A percentile compares a stretch with the other conserved stretches of the same genome.
phyloP scores from a whole-genome alignment of 2,329 filamentous ascomycete genomes.

The Claviceps paspali region DNA sequence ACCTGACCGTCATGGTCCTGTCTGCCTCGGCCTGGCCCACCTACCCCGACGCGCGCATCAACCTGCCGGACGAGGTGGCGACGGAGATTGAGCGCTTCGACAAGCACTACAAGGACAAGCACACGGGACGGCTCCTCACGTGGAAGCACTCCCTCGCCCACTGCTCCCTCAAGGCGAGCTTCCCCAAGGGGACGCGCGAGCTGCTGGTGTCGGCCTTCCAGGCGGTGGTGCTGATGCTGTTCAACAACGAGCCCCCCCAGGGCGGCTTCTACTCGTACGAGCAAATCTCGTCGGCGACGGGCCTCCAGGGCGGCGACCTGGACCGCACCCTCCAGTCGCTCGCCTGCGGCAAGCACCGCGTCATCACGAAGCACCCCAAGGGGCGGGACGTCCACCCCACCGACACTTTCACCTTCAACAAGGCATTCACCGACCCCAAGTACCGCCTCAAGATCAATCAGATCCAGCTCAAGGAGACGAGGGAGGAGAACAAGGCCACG shows the following conservation, averaged over 20 bases:
- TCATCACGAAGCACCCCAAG: constrained; percentile 73
- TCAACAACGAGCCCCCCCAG: constrained; percentile 52
- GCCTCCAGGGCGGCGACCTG: constrained; percentile 62
- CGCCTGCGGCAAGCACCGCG: constrained; percentile 76
- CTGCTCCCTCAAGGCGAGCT: constrained; percentile 69
- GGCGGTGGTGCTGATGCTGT: constrained; percentile 76
- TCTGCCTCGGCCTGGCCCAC: constrained; percentile 86
- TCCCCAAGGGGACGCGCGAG: constrained; percentile 70
- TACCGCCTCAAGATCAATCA: constrained; percentile 97
- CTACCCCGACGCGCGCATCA: constrained; percentile 60
- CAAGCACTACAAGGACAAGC: constrained; percentile 72
- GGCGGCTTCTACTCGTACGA: constrained; percentile 57
- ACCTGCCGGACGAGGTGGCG: constrained; percentile 60
- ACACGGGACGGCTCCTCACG: constrained; percentile 69
- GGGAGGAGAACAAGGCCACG: constrained; percentile 85
- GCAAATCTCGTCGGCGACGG: constrained; percentile 60
- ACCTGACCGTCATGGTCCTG: constrained; percentile 73
- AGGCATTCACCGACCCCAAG: constrained; percentile 61
- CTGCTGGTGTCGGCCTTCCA: constrained; percentile 85
- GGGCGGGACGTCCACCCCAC: constrained; percentile 61
- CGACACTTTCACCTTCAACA: constrained; percentile 78
- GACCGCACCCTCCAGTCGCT: constrained; percentile 87
- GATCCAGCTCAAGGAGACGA: constrained; percentile 92
- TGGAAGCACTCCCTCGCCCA: constrained; percentile 95
- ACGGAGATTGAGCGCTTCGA: constrained; percentile 72